Conservation (phyloP, 768 basidiomycete species). For the Psilocybe subaeruginosa region DNA sequence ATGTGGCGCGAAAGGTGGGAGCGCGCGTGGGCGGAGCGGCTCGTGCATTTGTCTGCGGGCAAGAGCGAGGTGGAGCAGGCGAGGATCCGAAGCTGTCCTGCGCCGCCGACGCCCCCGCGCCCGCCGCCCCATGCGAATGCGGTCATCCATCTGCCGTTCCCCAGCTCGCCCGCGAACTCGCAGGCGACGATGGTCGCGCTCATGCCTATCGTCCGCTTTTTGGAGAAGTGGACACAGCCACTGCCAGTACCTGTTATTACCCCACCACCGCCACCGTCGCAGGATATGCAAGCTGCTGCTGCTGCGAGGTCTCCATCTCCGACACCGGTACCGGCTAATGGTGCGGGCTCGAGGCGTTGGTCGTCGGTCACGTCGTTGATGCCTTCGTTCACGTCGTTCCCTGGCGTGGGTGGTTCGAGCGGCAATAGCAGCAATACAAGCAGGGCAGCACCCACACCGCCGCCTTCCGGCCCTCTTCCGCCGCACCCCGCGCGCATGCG, state of each 20-base stretch:
- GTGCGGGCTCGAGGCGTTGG: slow-evolving; percentile 41
- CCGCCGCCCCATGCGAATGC: slow-evolving; percentile 75
- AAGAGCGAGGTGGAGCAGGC: slow-evolving; percentile 25
- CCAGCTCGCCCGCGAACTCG: slow-evolving; percentile 63
- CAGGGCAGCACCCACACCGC: slow-evolving; percentile 23
- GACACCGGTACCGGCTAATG: slow-evolving; percentile 8
- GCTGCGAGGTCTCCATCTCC: neutral
- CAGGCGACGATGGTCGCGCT: slow-evolving; percentile 58
- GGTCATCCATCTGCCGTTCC: slow-evolving; percentile 77
- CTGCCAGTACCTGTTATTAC: slow-evolving; percentile 26
- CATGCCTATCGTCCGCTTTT: slow-evolving; percentile 65
- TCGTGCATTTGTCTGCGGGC: slow-evolving; percentile 2
- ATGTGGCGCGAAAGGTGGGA: slow-evolving; percentile 60
- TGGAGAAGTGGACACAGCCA: slow-evolving; percentile 68
- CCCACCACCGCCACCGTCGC: slow-evolving; percentile 6
- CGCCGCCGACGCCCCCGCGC: slow-evolving; percentile 48
- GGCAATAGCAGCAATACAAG: slow-evolving; percentile 6
- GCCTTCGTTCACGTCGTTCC: slow-evolving; percentile 40
- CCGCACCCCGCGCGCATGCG: slow-evolving; percentile 31
- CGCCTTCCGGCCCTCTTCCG: slow-evolving; percentile 25
- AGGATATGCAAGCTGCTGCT: slow-evolving; percentile 3
- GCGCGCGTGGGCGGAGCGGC: slow-evolving; percentile 25
- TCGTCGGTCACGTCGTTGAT: slow-evolving; percentile 45
- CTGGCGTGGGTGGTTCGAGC: slow-evolving; percentile 15
- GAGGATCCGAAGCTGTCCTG: slow-evolving; percentile 10